Base-by-base conservation (phyloP, 164 flowering plant species). In the Piper longum region DNA sequence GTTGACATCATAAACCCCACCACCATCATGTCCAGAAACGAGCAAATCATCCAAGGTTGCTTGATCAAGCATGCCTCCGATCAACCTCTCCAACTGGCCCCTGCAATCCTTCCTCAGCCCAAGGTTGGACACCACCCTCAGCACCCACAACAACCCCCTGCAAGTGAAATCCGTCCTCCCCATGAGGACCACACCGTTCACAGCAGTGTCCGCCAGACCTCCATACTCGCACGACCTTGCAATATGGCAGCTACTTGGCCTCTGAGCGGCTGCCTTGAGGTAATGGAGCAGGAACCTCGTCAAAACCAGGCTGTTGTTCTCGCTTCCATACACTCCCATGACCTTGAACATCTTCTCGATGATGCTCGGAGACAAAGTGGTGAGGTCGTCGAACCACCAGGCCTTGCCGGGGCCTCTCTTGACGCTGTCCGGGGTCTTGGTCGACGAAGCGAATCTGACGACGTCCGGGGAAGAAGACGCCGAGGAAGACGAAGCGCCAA, bases 381-480 rank as follows among this genome's bases (percentile, higher is more conserved):
- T 64, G 74, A 91, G 52, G 44, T 84, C 92, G 41, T 87, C 85
- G 63, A 87, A 87, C 96, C 96, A 91, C 96, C 98, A 91, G 13
- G 74, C 61, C 39, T 68, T 73, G 66, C 59, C 66, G 41, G 71
- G 67, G 44, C 75, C 61, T 13, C 65, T 16, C 48, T 62, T 54
- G 62, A 26, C 42, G 19, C 70, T 59, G 3, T 67, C 72, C 3
- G 69, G 74, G 13, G 72, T 63, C 16, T 72, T 69, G 16, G 74
- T 55, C 5, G 81, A 70, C 8, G 72, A 65, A 17, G 79, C 76
- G 63, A 73, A 71, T 57, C 76, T 57, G 11, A 75, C 74, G 44
- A 68, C 58, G 42, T 81, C 83, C 5, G 86, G 83, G 4, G 89
- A 79, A 4, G 89, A 80, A 19, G 93, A 84, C 2, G 86, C 79